phyloP scores from a whole-genome alignment of 1,284 basidiomycete genomes.

The Garcileccinum viscosum region DNA sequence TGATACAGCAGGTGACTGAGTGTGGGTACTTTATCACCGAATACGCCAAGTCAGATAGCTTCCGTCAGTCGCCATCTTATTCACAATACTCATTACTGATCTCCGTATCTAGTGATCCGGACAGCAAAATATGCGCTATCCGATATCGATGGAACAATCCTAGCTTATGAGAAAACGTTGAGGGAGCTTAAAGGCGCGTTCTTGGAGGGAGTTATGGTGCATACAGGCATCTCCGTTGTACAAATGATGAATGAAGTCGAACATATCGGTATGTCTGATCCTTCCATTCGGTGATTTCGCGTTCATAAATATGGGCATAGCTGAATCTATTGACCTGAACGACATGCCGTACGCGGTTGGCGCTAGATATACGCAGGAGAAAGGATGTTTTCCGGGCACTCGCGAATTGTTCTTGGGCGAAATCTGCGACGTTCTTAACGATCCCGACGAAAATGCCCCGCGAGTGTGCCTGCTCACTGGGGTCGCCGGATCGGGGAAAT shows the following conservation, averaged over 20 bases:
- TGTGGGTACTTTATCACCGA: background rate
- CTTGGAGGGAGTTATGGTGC: background rate
- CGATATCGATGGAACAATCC: background rate
- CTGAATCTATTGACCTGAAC: background rate
- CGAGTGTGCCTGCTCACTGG: background rate
- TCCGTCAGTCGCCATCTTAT: background rate
- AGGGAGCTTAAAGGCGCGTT: background rate
- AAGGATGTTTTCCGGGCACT: background rate
- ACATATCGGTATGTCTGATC: background rate
- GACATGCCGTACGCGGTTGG: background rate
- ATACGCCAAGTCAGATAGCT: background rate
- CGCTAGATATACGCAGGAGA: background rate
- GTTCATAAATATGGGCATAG: background rate
- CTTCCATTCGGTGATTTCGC: too few species aligned
- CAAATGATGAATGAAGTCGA: background rate
- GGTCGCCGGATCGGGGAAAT: background rate
- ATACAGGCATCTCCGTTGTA: background rate
- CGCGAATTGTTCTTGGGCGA: background rate
- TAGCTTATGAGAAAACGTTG: background rate
- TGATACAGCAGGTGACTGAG: background rate
- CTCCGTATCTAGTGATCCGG: background rate
- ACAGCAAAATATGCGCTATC: background rate
- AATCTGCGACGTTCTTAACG: background rate
- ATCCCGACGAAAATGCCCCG: background rate
- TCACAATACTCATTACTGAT: background rate